Base-by-base conservation (phyloP, 805 yeast species). In the Grigorovia jiainica region DNA sequence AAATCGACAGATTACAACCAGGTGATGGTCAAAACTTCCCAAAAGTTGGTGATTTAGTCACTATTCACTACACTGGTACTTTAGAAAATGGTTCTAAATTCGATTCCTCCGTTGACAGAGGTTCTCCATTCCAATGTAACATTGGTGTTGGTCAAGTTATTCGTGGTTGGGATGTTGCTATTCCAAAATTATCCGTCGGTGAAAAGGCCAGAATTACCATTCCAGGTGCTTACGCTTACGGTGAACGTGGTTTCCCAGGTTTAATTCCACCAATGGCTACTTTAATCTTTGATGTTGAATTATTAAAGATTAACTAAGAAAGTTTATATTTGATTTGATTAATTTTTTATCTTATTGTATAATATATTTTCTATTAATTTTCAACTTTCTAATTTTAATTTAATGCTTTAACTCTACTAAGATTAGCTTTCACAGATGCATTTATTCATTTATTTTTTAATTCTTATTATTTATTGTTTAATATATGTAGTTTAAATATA, bases 111-210 rank as follows among this genome's bases (percentile, higher is more conserved):
- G 76, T 87, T 55, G 95, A 87, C 73, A 82, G 97, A 70, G 92
- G 92, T 60, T 78, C 82, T 66, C 96, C 97, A 52, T 90, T 90
- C 80, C 90, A 86, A 66, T 83, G 95, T 65, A 69, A 72, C 67
- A 86, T 90, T 61, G 97, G 97, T 65, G 95, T 85, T 52, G 96
- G 97, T 51, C 95, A 83, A 70, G 97, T 90, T 53, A 90, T 90
- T 70, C 78, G 79, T 61, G 97, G 97, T 52, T 90, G 97, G 97
- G 97, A 89, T 60, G 84, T 78, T 58, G 95, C 89, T 48, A 86
- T 87, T 63, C 95, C 97, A 43, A 79, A 87, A 67, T 73, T 90
- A 63, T 82, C 95, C 41, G 75, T 87, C 40, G 97, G 97, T 57
- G 87, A 92, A 69, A 84, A 82, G 73, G 95, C 97, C 40, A 75